phyloP scores from a whole-genome alignment of 2,329 filamentous ascomycete species.

The Lecanicillium sp. region DNA sequence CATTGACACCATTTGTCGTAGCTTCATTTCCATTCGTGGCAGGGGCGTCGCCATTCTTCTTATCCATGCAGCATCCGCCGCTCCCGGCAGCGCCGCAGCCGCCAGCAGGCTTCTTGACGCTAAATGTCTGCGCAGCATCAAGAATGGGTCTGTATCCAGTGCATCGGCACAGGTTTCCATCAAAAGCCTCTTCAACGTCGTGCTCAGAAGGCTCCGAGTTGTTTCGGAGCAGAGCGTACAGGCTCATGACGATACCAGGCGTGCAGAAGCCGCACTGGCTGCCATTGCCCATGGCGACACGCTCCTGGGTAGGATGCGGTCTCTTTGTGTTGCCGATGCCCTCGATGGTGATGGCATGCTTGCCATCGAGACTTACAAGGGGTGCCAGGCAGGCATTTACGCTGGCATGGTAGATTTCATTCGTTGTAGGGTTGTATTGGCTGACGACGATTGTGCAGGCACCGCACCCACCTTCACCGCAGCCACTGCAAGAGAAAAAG shows the following conservation, averaged over 20 bases:
- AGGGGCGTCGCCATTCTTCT: conserved; percentile 29
- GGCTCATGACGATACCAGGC: conserved; percentile 94
- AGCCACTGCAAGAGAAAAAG: conserved; percentile 50
- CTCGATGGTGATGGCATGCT: conserved; percentile 96
- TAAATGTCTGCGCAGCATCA: conserved; percentile 89
- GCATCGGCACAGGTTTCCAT: conserved; percentile 91
- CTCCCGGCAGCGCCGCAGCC: conserved; percentile 27
- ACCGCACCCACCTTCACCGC: conserved; percentile 92
- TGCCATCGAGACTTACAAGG: conserved; percentile 86
- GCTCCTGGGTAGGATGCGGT: conserved; percentile 84
- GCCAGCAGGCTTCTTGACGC: conserved; percentile 30
- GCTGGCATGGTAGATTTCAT: conserved; percentile 88
- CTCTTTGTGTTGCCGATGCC: conserved; percentile 83
- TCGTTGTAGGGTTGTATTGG: conserved; percentile 87
- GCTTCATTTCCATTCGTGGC: conserved; percentile 1
- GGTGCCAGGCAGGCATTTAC: conserved; percentile 95
- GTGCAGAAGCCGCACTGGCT: conserved; percentile 95
- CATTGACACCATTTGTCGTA: not conserved
- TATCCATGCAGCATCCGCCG: conserved; percentile 16
- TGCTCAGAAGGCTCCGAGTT: conserved; percentile 67
- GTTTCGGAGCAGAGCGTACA: conserved; percentile 88
- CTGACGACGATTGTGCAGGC: conserved; percentile 94
- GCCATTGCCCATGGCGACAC: conserved; percentile 83
- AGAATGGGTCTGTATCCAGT: conserved; percentile 92
- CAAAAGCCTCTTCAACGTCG: conserved; percentile 91